Conservation (phyloP, 306 rosid species). For the Senna siamea region DNA sequence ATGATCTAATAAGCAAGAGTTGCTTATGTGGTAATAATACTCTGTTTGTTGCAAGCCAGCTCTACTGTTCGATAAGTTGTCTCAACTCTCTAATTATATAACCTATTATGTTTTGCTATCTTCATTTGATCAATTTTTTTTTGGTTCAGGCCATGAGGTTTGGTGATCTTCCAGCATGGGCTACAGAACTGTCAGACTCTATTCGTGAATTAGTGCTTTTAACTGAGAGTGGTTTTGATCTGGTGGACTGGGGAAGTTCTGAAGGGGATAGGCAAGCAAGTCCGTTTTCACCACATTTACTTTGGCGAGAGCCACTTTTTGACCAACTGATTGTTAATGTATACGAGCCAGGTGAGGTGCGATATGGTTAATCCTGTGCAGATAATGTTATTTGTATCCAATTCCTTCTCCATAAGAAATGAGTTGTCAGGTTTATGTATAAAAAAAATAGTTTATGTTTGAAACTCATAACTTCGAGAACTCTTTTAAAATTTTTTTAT, state of each 20-base stretch:
- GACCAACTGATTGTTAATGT: constrained; percentile 78
- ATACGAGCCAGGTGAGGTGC: constrained; percentile 83
- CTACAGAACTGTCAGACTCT: constrained; percentile 54
- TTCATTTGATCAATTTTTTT: neutral
- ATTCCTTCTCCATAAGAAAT: neutral
- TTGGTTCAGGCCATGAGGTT: constrained; percentile 87
- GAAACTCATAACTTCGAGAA: neutral
- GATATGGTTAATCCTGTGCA: constrained; percentile 11
- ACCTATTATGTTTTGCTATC: neutral
- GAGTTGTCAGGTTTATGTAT: neutral
- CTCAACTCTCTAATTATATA: neutral
- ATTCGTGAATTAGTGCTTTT: constrained; percentile 44
- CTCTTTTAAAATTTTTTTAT: neutral
- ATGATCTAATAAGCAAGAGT: neutral
- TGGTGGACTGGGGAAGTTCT: constrained; percentile 21
- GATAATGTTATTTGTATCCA: neutral
- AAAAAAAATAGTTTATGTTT: neutral
- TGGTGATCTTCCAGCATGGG: constrained; percentile 84
- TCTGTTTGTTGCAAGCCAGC: neutral
- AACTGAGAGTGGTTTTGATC: constrained; percentile 26
- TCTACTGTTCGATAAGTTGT: neutral
- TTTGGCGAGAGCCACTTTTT: constrained; percentile 70
- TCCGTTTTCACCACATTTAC: constrained; percentile 49
- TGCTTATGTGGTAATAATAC: neutral
- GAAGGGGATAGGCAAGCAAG: constrained; percentile 25